phyloP scores from a whole-genome alignment of 2,329 filamentous ascomycete species.

The Verticillium tricorpus region DNA sequence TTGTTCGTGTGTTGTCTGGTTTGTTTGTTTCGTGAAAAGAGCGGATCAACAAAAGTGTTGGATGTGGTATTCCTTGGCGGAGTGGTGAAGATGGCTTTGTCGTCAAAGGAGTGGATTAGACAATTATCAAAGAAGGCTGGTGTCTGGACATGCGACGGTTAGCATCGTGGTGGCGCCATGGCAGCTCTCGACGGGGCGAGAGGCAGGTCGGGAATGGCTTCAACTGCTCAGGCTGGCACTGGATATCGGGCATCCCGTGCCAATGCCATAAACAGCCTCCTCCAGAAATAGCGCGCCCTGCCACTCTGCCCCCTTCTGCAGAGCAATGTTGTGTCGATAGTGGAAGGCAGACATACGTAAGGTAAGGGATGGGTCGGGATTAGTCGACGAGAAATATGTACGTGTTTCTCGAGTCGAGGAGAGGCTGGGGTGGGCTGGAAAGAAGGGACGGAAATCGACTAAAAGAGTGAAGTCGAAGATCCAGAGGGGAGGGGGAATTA shows the following conservation, averaged over 20 bases:
- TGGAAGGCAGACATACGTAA: slow-evolving; percentile 1
- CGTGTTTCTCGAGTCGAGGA: slow-evolving; percentile 2
- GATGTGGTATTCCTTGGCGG: slow-evolving; percentile 2
- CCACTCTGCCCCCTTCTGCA: neutral
- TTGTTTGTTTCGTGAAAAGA: neutral
- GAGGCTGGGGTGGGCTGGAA: slow-evolving; percentile 20
- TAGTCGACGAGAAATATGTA: slow-evolving; percentile 1
- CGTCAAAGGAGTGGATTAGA: neutral
- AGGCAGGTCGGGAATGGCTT: neutral
- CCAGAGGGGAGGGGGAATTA: slow-evolving; percentile 17
- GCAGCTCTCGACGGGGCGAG: neutral
- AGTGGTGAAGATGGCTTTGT: slow-evolving; percentile 2
- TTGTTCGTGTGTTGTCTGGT: slow-evolving; percentile 14
- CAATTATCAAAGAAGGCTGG: slow-evolving; percentile 1
- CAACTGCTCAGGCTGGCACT: neutral
- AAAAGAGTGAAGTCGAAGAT: slow-evolving; percentile 43
- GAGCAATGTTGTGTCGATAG: neutral
- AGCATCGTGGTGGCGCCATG: neutral
- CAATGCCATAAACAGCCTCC: neutral
- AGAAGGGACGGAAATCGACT: slow-evolving; percentile 41
- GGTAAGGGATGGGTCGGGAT: slow-evolving; percentile 3
- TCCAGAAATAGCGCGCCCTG: neutral
- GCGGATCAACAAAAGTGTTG: slow-evolving; percentile 4
- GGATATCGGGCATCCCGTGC: neutral
- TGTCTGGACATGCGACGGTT: neutral